Base-by-base conservation (phyloP, 495 filamentous ascomycete genomes). In the Lichina pygmaea region DNA sequence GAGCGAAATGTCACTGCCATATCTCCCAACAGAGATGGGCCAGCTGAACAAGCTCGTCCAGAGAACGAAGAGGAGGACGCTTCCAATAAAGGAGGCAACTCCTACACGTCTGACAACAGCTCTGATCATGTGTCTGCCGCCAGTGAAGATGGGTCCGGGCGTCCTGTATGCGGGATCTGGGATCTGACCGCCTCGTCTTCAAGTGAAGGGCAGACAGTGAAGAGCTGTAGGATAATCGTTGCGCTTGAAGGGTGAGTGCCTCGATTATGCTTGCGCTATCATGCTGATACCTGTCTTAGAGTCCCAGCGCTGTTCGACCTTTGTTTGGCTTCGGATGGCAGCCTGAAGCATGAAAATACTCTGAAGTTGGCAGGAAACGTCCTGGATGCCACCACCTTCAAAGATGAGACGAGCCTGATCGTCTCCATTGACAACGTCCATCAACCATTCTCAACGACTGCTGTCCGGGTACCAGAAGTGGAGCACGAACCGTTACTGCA, bases 241-340 rank as follows among this genome's bases (percentile, higher is more conserved):
- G 62, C 70, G 31, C 68, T 75, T 50, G 78, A 86, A 63, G 69
- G 71, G 79, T 82, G 67, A 52, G 65, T 59, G 33, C 10, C 34
- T 15, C 13, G 38, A 4, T 8, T 0, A 13, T 39, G 36, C 6
- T 39, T 11, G 36, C 10, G 36, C 36, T 11, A 15, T 39, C 32
- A 0, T 34, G 12, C n/a, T 16, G 32, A 46, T 52, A 44, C 52
- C 12, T 10, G 15, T 43, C 3, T 9, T 30, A 79, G 77, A 36
- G 63, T 77, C 41, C 64, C 75, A 0, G 64, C 66, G 8, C 52
- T 85, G 15, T 72, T 79, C 53, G 58, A 63, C 51, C 80, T 72
- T 58, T 51, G 16, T 11, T 15, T 47, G 4, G 15, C 8, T 58
- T 5, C 57, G 78, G 7, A 55, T 54, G 10, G 42, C 46, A 0